phyloP scores from a whole-genome alignment of 2,329 filamentous ascomycete genomes.

The Xylariales sp. region DNA sequence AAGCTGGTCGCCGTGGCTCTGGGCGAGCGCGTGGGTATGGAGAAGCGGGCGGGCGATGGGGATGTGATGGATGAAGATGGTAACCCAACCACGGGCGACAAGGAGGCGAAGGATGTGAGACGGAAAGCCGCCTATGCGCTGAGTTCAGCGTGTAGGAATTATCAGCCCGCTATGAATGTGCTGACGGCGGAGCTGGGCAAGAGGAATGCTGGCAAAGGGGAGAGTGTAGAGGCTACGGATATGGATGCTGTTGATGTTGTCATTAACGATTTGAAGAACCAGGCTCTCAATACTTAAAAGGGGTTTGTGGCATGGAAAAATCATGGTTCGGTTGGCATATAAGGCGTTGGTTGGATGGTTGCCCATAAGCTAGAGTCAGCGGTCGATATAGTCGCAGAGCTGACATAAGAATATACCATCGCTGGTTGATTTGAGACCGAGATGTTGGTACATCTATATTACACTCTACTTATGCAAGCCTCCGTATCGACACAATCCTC shows the following conservation, averaged over 20 bases:
- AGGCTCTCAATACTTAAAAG: slow-evolving; percentile 30
- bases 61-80: slow-evolving; percentile 11
- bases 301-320: no score
- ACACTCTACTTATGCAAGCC: slow-evolving; percentile 12
- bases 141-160: slow-evolving; percentile 82
- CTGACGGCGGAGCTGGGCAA: slow-evolving; percentile 59
- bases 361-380: background rate
- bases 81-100: slow-evolving; percentile 32
- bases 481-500: slow-evolving; percentile 7
- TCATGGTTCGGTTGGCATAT: no score
- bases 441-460: slow-evolving; percentile 21
- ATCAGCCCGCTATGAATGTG: slow-evolving; percentile 73
- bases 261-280: slow-evolving; percentile 62
- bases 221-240: slow-evolving; percentile 70
- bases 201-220: slow-evolving; percentile 47
- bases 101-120: slow-evolving; percentile 59
- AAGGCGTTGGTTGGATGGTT: slow-evolving; percentile 11
- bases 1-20: slow-evolving; percentile 60
- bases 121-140: slow-evolving; percentile 88
- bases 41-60: slow-evolving; percentile 10
- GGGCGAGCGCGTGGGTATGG: slow-evolving; percentile 18
- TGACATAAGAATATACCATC: no score
- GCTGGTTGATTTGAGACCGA: background rate
- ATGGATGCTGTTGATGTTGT: slow-evolving; percentile 82
- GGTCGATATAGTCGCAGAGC: background rate